Evolutionary conservation across 73 alveolate genomes (phyloP).

Genomic region (Paramecium primaurelia): DNA sequence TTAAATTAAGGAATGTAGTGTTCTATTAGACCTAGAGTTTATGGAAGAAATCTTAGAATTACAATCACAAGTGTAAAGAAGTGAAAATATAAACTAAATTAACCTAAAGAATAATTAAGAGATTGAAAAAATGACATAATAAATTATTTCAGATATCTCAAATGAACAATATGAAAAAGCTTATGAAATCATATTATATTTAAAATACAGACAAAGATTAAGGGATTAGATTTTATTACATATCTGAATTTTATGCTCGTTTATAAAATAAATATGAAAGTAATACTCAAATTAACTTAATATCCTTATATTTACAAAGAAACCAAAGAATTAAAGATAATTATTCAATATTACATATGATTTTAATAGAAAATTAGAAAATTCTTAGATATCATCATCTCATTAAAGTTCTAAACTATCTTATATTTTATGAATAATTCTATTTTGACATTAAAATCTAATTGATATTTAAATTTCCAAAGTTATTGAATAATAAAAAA

Average conservation of each 20-base stretch:
- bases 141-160: background rate
- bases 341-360: background rate
- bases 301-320: background rate
- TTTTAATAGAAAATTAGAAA: no score
- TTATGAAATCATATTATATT: background rate
- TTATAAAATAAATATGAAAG: background rate
- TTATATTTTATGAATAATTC: no score
- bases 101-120: background rate
- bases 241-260: background rate
- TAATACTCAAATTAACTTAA: background rate
- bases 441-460: no score
- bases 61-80: background rate
- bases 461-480: no score
- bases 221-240: slow-evolving; percentile 18
- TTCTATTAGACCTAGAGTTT: slow-evolving; percentile 24
- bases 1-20: background rate
- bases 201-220: background rate
- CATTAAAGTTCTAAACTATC: no score
- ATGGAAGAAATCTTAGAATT: slow-evolving; percentile 34
- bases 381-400: no score
- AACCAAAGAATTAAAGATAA: no score
- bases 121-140: background rate
- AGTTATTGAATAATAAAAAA: no score
- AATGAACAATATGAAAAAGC: background rate
- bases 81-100: background rate